Evolutionary conservation across 2,329 filamentous ascomycete species (phyloP).

Genomic region (Fusarium sarcochroum): DNA sequence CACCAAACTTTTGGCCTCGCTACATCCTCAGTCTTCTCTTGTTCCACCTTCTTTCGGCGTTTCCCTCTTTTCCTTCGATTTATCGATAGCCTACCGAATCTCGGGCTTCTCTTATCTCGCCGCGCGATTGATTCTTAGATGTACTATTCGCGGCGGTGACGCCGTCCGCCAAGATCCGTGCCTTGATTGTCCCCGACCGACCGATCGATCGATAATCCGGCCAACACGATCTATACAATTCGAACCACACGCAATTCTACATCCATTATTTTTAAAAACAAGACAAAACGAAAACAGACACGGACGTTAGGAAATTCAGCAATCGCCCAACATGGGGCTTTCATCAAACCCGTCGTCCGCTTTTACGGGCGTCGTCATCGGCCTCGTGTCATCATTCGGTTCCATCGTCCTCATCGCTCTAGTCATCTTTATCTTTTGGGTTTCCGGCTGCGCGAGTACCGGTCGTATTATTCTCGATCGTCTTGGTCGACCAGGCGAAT

Average conservation of each 20-base stretch:
- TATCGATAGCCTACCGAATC: constrained; percentile 13
- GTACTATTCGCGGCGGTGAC: constrained; percentile 50
- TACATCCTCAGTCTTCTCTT: constrained; percentile 16
- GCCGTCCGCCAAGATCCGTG: constrained; percentile 46
- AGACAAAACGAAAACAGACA: neutral
- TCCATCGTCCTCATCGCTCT: constrained; percentile 88
- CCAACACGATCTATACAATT: constrained; percentile 33
- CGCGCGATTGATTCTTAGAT: constrained; percentile 48
- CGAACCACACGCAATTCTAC: constrained; percentile 32
- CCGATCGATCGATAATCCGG: constrained; percentile 36
- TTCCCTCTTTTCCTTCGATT: constrained; percentile 13
- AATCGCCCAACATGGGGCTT: constrained; percentile 49
- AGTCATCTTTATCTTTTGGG: constrained; percentile 93
- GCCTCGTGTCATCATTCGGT: constrained; percentile 92
- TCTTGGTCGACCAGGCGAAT: constrained; percentile 93
- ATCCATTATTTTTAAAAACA: neutral
- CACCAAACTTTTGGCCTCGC: constrained; percentile 22
- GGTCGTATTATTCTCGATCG: constrained; percentile 94
- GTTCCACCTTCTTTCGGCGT: constrained; percentile 28
- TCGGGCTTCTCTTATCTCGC: constrained; percentile 20
- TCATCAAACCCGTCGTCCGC: constrained; percentile 59
- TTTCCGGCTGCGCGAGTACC: constrained; percentile 75
- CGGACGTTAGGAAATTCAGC: neutral
- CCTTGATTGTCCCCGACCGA: constrained; percentile 41
- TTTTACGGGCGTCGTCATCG: constrained; percentile 88